These are phyloP conservation scores for Trichosanthes cucumerina DNA, from an alignment of 306 rosid genomes.

Conservation along the genomic window DNA sequence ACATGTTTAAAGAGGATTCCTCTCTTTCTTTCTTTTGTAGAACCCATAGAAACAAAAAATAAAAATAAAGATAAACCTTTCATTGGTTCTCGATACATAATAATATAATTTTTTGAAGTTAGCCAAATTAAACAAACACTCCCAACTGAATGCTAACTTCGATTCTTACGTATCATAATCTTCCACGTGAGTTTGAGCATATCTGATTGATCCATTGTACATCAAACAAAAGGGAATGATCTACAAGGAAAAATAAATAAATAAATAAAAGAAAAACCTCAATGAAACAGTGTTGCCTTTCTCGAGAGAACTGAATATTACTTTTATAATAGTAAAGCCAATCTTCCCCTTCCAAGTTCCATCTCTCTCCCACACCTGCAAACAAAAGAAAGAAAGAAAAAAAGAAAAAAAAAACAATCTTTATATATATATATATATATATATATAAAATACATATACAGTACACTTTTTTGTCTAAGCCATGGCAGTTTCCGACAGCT, in stretches of 20 bases:
- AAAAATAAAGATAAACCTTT: neutral
- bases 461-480: neutral
- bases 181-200: constrained; percentile 12
- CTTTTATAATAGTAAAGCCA: neutral
- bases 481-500: constrained; percentile 15
- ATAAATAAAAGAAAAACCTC: neutral
- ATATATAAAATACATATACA: neutral
- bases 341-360: neutral
- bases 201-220: neutral
- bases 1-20: constrained; percentile 15
- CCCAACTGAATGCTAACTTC: constrained; percentile 9
- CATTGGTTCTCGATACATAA: constrained; percentile 1
- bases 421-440: neutral
- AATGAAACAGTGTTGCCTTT: constrained; percentile 6
- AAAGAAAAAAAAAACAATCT: neutral
- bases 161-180: constrained; percentile 9
- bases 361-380: neutral
- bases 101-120: neutral
- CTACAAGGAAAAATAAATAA: neutral
- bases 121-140: neutral
- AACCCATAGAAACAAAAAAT: neutral
- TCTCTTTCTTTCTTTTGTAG: neutral
- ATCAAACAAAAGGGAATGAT: neutral
- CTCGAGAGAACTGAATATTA: neutral
- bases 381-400: neutral